These are phyloP conservation scores for Salix brachista DNA, from an alignment of 345 rosid species.

Conservation along the genomic window DNA sequence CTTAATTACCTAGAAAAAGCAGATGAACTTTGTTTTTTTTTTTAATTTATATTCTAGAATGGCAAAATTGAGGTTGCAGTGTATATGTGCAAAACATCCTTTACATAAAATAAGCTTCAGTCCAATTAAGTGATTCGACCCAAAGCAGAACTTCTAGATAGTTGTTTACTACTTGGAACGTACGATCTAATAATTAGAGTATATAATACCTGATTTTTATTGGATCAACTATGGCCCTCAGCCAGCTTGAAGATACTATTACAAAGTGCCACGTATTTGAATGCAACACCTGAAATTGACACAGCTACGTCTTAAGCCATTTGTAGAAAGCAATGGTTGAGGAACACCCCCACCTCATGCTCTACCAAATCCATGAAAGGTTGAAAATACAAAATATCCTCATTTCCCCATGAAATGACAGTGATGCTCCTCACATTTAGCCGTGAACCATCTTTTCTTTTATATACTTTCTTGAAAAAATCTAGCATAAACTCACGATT, in stretches of 20 bases:
- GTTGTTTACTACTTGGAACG: background rate
- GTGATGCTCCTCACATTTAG: background rate
- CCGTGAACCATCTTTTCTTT: slow-evolving; percentile 3
- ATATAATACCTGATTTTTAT: too few relatives aligned
- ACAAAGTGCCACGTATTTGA: background rate
- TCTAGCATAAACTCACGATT: slow-evolving; percentile 26
- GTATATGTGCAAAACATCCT: too few relatives aligned
- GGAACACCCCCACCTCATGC: background rate
- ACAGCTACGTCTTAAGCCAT: background rate
- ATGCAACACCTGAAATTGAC: background rate
- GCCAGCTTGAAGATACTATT: background rate
- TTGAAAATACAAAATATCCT: slow-evolving; percentile 15
- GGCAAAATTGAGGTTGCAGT: too few relatives aligned
- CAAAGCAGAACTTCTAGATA: background rate
- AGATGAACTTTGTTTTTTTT: too few relatives aligned
- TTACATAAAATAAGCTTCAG: background rate
- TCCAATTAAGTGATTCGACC: background rate
- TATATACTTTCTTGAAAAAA: slow-evolving; percentile 26
- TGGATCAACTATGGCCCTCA: background rate
- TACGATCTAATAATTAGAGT: background rate
- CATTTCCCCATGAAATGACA: background rate
- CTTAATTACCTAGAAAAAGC: too few relatives aligned
- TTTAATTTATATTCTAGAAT: too few relatives aligned
- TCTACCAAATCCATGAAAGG: background rate
- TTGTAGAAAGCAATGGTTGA: slow-evolving; percentile 1